A percentile compares a stretch with the other conserved stretches of the same genome.
Conservation (phyloP, 192 early-diverging fungal genomes). For the Dissophora ornata region DNA sequence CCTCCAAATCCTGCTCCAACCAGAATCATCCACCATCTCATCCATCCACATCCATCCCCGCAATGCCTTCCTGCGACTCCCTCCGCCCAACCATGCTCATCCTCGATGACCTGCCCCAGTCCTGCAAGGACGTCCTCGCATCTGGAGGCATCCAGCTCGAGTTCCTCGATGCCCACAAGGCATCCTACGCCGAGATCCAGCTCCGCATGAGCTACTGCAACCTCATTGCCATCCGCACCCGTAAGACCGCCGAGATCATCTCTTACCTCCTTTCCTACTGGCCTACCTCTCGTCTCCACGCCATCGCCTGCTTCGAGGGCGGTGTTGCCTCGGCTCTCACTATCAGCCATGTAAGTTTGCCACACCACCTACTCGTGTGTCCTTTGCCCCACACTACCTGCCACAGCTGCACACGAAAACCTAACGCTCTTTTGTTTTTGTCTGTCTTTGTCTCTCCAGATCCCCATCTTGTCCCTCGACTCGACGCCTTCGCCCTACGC, state of each 20-base stretch:
- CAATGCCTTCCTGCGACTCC: constrained; percentile 40
- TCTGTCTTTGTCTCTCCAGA: constrained; percentile 14
- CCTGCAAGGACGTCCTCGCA: constrained; percentile 48
- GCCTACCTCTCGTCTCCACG: constrained; percentile 53
- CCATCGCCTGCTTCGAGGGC: constrained; percentile 51
- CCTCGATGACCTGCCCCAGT: constrained; percentile 51
- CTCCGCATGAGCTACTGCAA: constrained; percentile 54
- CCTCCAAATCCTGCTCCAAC: no score
- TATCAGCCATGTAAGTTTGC: constrained; percentile 40
- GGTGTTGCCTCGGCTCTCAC: constrained; percentile 52
- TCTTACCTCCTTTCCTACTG: constrained; percentile 53
- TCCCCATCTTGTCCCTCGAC: constrained; percentile 45
- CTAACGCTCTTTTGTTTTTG: background rate
- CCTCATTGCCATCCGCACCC: constrained; percentile 50
- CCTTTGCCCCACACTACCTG: background rate
- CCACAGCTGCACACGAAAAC: no score
- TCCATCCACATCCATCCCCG: background rate
- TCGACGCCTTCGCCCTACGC: constrained; percentile 52
- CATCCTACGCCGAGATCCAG: constrained; percentile 52
- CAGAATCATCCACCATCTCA: constrained; percentile 12
- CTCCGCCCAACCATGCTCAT: constrained; percentile 49
- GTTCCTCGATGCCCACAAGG: constrained; percentile 52
- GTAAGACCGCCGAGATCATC: constrained; percentile 54
- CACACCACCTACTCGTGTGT: background rate
- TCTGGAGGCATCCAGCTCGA: constrained; percentile 48